These are phyloP conservation scores for Exophiala spinifera DNA, from an alignment of 2,329 filamentous ascomycete species.

Conservation along the genomic window DNA sequence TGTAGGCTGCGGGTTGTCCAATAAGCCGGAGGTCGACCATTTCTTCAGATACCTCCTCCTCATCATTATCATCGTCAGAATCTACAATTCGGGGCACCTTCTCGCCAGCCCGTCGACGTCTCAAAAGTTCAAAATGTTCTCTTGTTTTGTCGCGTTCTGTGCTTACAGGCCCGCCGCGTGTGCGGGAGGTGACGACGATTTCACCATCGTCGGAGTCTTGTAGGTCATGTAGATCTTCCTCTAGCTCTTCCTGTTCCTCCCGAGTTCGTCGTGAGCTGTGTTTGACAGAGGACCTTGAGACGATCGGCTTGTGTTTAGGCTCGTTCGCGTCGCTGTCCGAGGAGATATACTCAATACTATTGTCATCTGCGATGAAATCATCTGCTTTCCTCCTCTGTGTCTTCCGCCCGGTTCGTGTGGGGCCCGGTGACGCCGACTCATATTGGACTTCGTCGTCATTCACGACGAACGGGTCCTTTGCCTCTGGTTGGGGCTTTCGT, in stretches of 20 bases:
- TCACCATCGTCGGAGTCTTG: constrained; percentile 41
- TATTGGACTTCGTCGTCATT: constrained; percentile 26
- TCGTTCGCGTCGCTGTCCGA: constrained; percentile 8
- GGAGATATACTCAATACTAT: constrained; percentile 25
- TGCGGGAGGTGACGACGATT: constrained; percentile 38
- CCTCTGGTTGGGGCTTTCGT: constrained; percentile 23
- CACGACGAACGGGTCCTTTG: constrained; percentile 29
- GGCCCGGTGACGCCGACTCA: constrained; percentile 15
- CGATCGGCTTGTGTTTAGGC: neutral
- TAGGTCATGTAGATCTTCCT: constrained; percentile 46
- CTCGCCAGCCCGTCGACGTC: constrained; percentile 42
- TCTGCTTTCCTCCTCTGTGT: constrained; percentile 30
- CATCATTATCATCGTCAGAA: constrained; percentile 28
- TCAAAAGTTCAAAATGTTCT: constrained; percentile 43
- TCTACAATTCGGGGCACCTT: constrained; percentile 34
- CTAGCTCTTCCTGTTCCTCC: constrained; percentile 41
- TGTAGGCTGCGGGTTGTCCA: constrained; percentile 10
- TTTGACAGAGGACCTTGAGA: neutral
- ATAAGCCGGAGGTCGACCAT: constrained; percentile 25
- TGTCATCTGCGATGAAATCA: constrained; percentile 31
- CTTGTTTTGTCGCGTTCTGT: constrained; percentile 40
- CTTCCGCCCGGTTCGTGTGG: constrained; percentile 28
- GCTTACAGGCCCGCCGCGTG: constrained; percentile 39
- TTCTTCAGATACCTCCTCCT: constrained; percentile 26
- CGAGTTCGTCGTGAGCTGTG: constrained; percentile 7